These are phyloP conservation scores for Trichoderma sp. DNA, from an alignment of 2,329 filamentous ascomycete species.

Conservation along the genomic window DNA sequence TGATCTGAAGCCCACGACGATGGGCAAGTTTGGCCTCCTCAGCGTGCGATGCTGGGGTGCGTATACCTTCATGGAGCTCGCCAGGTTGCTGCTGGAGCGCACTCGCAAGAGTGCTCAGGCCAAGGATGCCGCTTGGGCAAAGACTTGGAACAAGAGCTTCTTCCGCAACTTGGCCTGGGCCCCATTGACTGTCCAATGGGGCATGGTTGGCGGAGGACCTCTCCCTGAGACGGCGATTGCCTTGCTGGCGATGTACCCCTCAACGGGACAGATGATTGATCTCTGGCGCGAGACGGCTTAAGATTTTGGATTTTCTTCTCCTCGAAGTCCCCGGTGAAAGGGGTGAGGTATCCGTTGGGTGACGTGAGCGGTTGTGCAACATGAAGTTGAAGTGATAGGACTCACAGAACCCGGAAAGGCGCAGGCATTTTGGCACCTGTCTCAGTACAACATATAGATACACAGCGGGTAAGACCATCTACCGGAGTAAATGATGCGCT, in stretches of 20 bases:
- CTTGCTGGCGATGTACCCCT: slow-evolving; percentile 45
- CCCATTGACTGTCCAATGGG: slow-evolving; percentile 83
- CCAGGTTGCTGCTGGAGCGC: slow-evolving; percentile 56
- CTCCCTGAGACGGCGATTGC: slow-evolving; percentile 43
- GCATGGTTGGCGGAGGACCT: slow-evolving; percentile 59
- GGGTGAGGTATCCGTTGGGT: not conserved
- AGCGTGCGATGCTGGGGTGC: slow-evolving; percentile 77
- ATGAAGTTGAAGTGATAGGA: not conserved
- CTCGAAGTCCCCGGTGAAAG: not conserved
- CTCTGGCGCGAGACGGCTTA: slow-evolving; percentile 43
- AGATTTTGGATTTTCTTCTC: not conserved
- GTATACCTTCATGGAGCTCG: slow-evolving; percentile 74
- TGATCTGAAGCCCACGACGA: slow-evolving; percentile 52
- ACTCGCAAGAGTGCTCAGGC: slow-evolving; percentile 38
- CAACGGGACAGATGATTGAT: slow-evolving; percentile 44
- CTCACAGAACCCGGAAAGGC: not conserved
- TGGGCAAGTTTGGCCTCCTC: slow-evolving; percentile 64
- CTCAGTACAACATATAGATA: not conserved
- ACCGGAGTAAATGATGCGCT: not conserved
- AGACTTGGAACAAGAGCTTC: slow-evolving; percentile 63
- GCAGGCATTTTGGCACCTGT: not conserved
- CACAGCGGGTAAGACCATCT: not conserved
- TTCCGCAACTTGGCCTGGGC: slow-evolving; percentile 72
- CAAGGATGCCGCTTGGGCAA: slow-evolving; percentile 43
- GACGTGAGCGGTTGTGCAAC: slow-evolving; percentile 1